These are phyloP conservation scores for Phialophora chinensis DNA, from an alignment of 2,329 filamentous ascomycete genomes.

Conservation along the genomic window DNA sequence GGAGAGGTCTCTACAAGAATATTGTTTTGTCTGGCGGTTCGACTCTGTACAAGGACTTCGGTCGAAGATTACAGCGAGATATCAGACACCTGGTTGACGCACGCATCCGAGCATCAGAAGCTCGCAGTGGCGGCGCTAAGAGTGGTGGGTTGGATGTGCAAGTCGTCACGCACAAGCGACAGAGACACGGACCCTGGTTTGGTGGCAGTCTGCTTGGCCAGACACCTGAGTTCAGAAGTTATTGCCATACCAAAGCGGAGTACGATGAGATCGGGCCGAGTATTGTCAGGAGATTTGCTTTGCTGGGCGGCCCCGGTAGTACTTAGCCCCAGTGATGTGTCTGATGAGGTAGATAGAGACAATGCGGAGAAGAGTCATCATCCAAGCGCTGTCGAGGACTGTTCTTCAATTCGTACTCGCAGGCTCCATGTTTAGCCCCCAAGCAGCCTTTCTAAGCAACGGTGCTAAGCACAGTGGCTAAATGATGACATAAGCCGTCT, in stretches of 20 bases:
- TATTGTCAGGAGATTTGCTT: slow-evolving; percentile 91
- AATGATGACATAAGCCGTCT: not conserved
- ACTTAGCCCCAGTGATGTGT: slow-evolving; percentile 42
- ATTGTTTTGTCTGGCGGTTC: slow-evolving; percentile 97
- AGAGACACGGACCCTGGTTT: slow-evolving; percentile 98
- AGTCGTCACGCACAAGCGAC: slow-evolving; percentile 95
- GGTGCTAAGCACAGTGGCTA: not conserved
- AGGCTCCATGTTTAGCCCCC: not conserved
- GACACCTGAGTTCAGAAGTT: slow-evolving; percentile 97
- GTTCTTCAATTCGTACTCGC: not conserved
- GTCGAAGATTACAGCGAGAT: slow-evolving; percentile 90
- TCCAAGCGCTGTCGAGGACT: not conserved
- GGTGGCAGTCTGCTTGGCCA: slow-evolving; percentile 94
- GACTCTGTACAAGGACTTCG: slow-evolving; percentile 98
- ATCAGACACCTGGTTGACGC: slow-evolving; percentile 96
- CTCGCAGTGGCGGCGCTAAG: slow-evolving; percentile 86
- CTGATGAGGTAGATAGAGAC: slow-evolving; percentile 14
- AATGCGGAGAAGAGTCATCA: not conserved
- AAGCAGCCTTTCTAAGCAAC: too few species aligned
- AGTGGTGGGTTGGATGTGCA: slow-evolving; percentile 95
- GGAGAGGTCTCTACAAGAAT: slow-evolving; percentile 98
- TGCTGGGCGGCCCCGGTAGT: slow-evolving; percentile 85
- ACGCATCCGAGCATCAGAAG: slow-evolving; percentile 89
- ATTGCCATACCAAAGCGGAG: slow-evolving; percentile 90
- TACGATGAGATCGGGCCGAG: slow-evolving; percentile 96